A percentile compares a stretch with the other conserved stretches of the same genome.
Conservation (phyloP, 2,329 filamentous ascomycete species). For the Calonectria pseudoreteaudii region DNA sequence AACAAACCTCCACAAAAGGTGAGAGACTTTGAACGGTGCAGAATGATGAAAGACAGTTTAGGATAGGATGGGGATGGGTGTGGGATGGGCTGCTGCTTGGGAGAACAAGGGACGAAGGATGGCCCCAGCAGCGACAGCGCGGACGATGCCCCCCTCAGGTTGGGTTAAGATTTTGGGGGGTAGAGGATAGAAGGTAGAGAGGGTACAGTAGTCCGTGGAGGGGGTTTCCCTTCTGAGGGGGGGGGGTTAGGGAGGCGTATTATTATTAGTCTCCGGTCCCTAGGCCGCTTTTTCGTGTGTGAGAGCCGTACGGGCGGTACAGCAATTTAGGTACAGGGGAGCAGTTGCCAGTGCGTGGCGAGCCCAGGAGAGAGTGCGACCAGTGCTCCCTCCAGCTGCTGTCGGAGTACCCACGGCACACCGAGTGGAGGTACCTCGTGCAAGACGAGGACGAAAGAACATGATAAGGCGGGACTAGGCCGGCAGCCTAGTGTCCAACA, state of each 20-base stretch:
- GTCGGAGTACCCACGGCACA: background rate
- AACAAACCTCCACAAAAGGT: constrained; percentile 8
- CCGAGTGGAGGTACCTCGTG: background rate
- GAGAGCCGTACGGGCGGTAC: constrained; percentile 1
- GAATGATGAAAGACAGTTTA: constrained; percentile 16
- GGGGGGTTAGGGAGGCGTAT: background rate
- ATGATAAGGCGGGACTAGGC: constrained; percentile 16
- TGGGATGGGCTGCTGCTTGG: background rate
- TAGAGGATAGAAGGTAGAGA: background rate
- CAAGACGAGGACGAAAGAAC: background rate
- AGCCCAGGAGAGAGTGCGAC: background rate
- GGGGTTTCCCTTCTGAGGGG: background rate
- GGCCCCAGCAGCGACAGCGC: constrained; percentile 15
- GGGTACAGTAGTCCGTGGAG: background rate
- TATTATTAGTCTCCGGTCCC: constrained; percentile 7
- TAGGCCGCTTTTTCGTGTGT: background rate
- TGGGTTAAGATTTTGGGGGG: constrained; percentile 15
- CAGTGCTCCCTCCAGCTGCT: background rate
- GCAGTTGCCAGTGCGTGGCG: background rate
- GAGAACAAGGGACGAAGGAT: constrained; percentile 9
- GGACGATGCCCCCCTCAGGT: constrained; percentile 13
- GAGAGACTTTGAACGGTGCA: background rate
- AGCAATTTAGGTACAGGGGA: background rate
- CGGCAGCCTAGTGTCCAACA: constrained; percentile 10
- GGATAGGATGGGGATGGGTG: constrained; percentile 14